Percentiles rank a stretch among this genome's conserved stretches.
Evolutionary conservation across 108 stramenopile species (phyloP).

Genomic region (Cyclotella baltica): DNA sequence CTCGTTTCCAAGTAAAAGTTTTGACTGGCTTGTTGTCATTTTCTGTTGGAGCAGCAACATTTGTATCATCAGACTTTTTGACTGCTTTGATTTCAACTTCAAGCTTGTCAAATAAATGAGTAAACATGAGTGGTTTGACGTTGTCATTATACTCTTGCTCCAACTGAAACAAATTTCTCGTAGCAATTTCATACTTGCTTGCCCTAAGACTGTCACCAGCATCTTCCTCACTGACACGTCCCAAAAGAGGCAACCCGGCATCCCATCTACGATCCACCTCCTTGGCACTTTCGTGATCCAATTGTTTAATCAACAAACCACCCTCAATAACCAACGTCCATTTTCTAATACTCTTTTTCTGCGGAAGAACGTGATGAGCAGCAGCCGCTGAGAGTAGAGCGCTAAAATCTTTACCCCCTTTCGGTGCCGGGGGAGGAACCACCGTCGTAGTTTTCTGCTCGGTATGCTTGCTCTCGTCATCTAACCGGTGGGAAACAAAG

Average conservation of each 20-base stretch:
- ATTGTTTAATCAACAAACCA: slow-evolving; percentile 67
- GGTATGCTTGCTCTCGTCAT: slow-evolving; percentile 18
- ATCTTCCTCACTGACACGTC: slow-evolving; percentile 9
- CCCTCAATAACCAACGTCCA: slow-evolving; percentile 81
- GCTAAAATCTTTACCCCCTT: slow-evolving; percentile 47
- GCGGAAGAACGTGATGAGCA: slow-evolving; percentile 12
- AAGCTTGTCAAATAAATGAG: slow-evolving; percentile 80
- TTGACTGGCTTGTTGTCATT: slow-evolving; percentile 14
- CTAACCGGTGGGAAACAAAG: slow-evolving; percentile 70
- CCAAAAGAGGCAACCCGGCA: slow-evolving; percentile 33
- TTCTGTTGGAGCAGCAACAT: slow-evolving; percentile 30
- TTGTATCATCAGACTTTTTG: slow-evolving; percentile 25
- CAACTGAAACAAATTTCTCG: slow-evolving; percentile 42
- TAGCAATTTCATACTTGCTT: slow-evolving; percentile 30
- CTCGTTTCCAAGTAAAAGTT: slow-evolving; percentile 42
- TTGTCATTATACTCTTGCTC: slow-evolving; percentile 64
- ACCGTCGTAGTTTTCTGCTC: slow-evolving; percentile 2
- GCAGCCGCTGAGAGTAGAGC: slow-evolving; percentile 36
- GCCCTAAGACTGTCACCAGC: slow-evolving; percentile 7
- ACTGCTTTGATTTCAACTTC: slow-evolving; percentile 63
- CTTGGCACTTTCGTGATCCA: slow-evolving; percentile 75
- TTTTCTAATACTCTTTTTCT: slow-evolving; percentile 31
- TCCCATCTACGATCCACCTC: slow-evolving; percentile 54
- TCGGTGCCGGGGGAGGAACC: not conserved
- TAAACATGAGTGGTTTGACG: slow-evolving; percentile 66